Evolutionary conservation across 202 grass and related monocot genomes (phyloP).

Genomic region (Dendrocalamus latiflorus): DNA sequence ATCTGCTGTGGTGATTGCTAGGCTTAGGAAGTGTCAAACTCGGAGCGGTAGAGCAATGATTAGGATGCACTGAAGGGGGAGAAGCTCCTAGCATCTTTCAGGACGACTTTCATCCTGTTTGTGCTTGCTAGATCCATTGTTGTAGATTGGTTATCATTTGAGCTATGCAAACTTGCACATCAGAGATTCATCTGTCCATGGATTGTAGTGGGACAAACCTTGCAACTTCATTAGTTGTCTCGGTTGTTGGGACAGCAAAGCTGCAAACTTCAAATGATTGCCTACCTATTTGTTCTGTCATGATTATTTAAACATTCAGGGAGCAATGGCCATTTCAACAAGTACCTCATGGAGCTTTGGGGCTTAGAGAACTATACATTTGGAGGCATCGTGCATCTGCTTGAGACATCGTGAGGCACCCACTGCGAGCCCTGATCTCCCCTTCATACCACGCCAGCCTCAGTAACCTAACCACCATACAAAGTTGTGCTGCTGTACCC

Average conservation of each 20-base stretch:
- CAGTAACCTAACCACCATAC: neutral
- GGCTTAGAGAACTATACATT: constrained; percentile 41
- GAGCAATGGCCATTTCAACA: constrained; percentile 60
- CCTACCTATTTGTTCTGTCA: neutral
- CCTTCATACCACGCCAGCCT: neutral
- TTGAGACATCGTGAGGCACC: neutral
- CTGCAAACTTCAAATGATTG: neutral
- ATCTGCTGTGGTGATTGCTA: neutral
- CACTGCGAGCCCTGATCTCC: neutral
- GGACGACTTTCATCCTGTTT: neutral
- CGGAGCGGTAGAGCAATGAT: neutral
- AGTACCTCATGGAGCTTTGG: constrained; percentile 34
- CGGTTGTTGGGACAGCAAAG: neutral
- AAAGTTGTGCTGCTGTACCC: neutral
- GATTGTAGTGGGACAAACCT: neutral
- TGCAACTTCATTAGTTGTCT: neutral
- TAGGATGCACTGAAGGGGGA: neutral
- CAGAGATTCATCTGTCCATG: neutral
- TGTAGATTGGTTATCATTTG: neutral
- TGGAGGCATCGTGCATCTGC: neutral
- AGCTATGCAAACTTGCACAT: neutral
- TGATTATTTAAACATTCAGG: constrained; percentile 41
- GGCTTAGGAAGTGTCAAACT: neutral
- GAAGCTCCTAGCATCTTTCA: neutral
- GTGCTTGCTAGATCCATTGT: neutral